Evolutionary conservation across 1,284 basidiomycete species (phyloP), one percentile per base, ranked within the genome.

Genomic region (Coniophora puteana): DNA sequence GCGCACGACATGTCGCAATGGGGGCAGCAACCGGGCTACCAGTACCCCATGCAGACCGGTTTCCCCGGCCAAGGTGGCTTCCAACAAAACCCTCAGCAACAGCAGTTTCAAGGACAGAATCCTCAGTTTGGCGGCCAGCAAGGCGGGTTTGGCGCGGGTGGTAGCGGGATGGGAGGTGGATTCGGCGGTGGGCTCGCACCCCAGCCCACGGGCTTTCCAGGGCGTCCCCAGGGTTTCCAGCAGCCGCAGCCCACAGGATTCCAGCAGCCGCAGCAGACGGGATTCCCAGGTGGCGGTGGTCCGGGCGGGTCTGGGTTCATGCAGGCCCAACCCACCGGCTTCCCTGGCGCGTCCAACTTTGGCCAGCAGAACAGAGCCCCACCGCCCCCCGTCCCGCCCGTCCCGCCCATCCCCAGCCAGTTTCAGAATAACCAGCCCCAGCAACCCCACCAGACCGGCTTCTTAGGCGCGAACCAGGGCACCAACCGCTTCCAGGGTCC

Each of bases 11-110:
- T 76, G 74, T 63, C 72, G 44, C 74, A 86, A 62, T 86, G 83
- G 83, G 66, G 72, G 58, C 80, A 67, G 66, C n/a, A n/a, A n/a
- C 72, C 50, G 14, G 80, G 80, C 23, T 81, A 58, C 42, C 75
- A 78, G 53, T 77, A 76, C 51, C 74, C 80, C 20, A 63, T 73
- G 57, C 74, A 75, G 46, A 80, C 80, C 2, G 80, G 84, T 38
- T 82, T 69, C 48, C 61, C 61, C 43, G 50, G 53, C 41, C 55
- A 66, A 56, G 69, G 67, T 14, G 65, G 68, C 42, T 62, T 63
- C 41, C 71, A 71, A 50, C 72, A 66, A 44, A 59, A 58, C 41
- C 63, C 62, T 45, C 68, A 62, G 16, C 68, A 63, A 44, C 68
- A 66, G 38, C 67, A 67, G 36, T 62, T 68, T 43, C 64, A 67